A percentile compares a stretch with the other conserved stretches of the same genome.
Evolutionary conservation across 257 asterid genomes (phyloP).

Genomic region (Gynochthodes officinalis): DNA sequence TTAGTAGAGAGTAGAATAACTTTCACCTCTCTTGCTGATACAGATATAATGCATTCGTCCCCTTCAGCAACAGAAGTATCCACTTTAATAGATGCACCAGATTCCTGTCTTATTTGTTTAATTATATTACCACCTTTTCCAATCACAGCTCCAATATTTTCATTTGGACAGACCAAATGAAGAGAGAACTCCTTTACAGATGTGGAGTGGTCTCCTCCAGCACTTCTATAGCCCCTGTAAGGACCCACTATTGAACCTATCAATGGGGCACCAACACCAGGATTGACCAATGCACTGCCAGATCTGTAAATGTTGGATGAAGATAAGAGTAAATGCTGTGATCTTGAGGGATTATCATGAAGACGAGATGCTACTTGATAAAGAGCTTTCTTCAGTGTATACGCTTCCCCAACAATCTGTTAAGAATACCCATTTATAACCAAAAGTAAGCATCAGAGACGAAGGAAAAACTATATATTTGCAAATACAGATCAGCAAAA

Average conservation of each 20-base stretch:
- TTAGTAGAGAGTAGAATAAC: neutral
- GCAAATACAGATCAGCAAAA: neutral
- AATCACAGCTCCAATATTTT: slow-evolving; percentile 80
- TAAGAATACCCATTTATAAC: neutral
- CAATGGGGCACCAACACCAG: slow-evolving; percentile 46
- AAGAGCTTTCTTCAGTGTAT: slow-evolving; percentile 61
- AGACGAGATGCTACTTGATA: slow-evolving; percentile 67
- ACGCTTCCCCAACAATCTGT: slow-evolving; percentile 70
- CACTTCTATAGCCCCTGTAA: slow-evolving; percentile 47
- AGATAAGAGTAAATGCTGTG: slow-evolving; percentile 68
- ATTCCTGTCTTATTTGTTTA: slow-evolving; percentile 82
- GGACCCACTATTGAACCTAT: slow-evolving; percentile 58
- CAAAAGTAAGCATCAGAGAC: slow-evolving; percentile 14
- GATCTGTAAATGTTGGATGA: slow-evolving; percentile 67
- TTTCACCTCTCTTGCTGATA: slow-evolving; percentile 80
- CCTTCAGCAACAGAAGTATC: slow-evolving; percentile 72
- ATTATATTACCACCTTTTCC: slow-evolving; percentile 81
- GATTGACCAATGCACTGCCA: slow-evolving; percentile 52
- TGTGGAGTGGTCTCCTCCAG: slow-evolving; percentile 47
- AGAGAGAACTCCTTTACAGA: slow-evolving; percentile 56
- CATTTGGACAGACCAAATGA: slow-evolving; percentile 72
- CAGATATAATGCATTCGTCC: slow-evolving; percentile 71
- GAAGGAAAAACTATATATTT: neutral
- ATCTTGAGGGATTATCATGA: slow-evolving; percentile 78
- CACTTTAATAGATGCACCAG: slow-evolving; percentile 75